Conservation (phyloP, 371 early-diverging fungal genomes). For the Syncephalis plumigaleata region DNA sequence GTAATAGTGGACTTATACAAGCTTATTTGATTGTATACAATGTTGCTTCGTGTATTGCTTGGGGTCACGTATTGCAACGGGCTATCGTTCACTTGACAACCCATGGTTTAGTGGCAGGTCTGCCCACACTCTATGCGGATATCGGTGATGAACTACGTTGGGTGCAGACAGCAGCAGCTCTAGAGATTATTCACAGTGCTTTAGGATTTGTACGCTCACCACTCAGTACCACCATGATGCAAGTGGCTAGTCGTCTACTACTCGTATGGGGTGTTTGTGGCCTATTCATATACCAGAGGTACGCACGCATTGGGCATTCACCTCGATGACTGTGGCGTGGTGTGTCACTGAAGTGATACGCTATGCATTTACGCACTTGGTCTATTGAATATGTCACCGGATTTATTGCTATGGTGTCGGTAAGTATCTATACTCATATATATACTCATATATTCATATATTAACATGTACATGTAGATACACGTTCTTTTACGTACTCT, state of each 20-base stretch:
- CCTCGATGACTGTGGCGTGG: conserved; percentile 86
- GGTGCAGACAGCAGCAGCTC: conserved; percentile 57
- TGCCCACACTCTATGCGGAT: conserved; percentile 31
- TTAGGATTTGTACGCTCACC: conserved; percentile 67
- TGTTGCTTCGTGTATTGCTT: conserved; percentile 44
- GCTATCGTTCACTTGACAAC: conserved; percentile 25
- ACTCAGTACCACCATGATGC: conserved; percentile 55
- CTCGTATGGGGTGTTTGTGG: conserved; percentile 69
- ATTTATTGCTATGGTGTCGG: conserved; percentile 42
- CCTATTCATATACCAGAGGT: conserved; percentile 22
- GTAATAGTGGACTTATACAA: neutral
- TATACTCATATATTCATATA: neutral
- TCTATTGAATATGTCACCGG: conserved; percentile 33
- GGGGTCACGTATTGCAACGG: conserved; percentile 44
- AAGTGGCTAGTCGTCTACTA: conserved; percentile 73
- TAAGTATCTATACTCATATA: conserved; percentile 7
- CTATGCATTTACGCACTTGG: conserved; percentile 67
- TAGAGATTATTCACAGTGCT: conserved; percentile 34
- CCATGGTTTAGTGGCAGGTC: conserved; percentile 18
- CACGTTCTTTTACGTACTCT: conserved; percentile 75
- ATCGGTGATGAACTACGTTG: conserved; percentile 31
- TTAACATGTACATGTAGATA: conserved; percentile 36
- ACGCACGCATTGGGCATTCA: conserved; percentile 34
- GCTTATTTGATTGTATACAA: conserved; percentile 64
- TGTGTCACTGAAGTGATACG: conserved; percentile 77